Base-by-base conservation (phyloP, 1,139 yeast genomes). In the Zhuliangozyma parablackwelliae region DNA sequence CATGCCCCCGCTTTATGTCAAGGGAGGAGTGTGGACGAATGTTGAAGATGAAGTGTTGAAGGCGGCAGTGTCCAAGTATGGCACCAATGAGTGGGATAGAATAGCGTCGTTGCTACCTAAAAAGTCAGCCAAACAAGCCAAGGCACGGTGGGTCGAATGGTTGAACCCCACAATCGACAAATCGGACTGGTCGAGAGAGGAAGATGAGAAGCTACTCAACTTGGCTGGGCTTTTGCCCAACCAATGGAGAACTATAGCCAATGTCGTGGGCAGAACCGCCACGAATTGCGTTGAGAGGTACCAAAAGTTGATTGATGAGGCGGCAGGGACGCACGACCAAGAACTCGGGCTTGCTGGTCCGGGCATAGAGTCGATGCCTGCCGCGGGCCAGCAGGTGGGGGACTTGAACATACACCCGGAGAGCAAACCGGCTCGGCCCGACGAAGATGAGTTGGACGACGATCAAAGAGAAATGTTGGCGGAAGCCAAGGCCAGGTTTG, bases 51-150 rank as follows among this genome's bases (percentile, higher is more conserved):
- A 87, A 56, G 84, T 90, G 33, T 66, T 92, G 35, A 81, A 83
- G 48, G 96, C 96, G 0, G 96, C 97, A 1, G 85, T 92, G 2
- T 78, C 94, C 33, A 92, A 92, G 55, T 92, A 92, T 57, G 98
- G 98, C 0, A 67, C 89, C 20, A 89, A 86, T 48, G 96, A 92
- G 54, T 92, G 98, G 98, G 78, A 92, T 7, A 76, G 97, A 36
- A 94, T 92, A 5, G 86, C 96, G 3, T 88, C 97, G 0, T 67
- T 92, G 38, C 63, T 92, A 29, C 84, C 89, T 10, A 80, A 84
- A 54, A 92, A 90, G 59, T 81, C 89, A 5, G 95, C 97, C 10
- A 82, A 82, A 53, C 97, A 92, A 57, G 94, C 95, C 45, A 88
- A 89, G 50, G 88, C 95, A 2, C 65, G 98, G 47, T 92, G 98